Evolutionary conservation across 257 asterid species (phyloP).

Genomic region (Euphrasia confusa): DNA sequence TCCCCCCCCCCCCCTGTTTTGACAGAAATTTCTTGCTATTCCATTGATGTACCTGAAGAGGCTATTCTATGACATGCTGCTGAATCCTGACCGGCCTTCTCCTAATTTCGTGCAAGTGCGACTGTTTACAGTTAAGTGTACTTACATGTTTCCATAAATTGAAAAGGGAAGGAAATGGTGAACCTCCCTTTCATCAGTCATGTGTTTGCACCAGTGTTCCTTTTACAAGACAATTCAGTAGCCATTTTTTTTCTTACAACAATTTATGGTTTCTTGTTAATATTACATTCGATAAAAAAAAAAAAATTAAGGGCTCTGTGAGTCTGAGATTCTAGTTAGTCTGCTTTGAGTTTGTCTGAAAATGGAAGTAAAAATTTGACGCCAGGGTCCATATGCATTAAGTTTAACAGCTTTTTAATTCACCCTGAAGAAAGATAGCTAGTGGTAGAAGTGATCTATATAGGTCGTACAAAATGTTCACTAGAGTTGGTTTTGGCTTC

Average conservation of each 20-base stretch:
- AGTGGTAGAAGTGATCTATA: too few species aligned
- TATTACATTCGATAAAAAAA: neutral
- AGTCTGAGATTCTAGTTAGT: too few species aligned
- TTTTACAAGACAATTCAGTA: neutral
- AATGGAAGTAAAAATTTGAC: too few species aligned
- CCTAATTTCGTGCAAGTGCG: conserved; percentile 52
- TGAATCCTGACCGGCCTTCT: conserved; percentile 62
- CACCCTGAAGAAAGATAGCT: too few species aligned
- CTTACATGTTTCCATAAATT: conserved; percentile 17
- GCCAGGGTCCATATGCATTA: too few species aligned
- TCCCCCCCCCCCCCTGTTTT: conserved; percentile 14
- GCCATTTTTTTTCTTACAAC: neutral
- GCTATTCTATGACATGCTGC: conserved; percentile 48
- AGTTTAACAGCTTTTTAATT: too few species aligned
- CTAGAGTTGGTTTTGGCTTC: too few species aligned
- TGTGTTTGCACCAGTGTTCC: neutral
- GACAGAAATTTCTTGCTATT: conserved; percentile 55
- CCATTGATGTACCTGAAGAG: conserved; percentile 61
- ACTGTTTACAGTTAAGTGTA: conserved; percentile 63
- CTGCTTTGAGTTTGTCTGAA: too few species aligned
- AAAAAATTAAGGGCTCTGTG: too few species aligned
- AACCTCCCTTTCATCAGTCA: conserved; percentile 14
- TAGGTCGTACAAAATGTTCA: too few species aligned
- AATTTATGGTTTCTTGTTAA: conserved; percentile 3
- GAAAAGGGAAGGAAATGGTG: conserved; percentile 4